These are phyloP conservation scores for Asterella californica DNA, from an alignment of 225 moss, liverwort and hornwort genomes.

Conservation along the genomic window DNA sequence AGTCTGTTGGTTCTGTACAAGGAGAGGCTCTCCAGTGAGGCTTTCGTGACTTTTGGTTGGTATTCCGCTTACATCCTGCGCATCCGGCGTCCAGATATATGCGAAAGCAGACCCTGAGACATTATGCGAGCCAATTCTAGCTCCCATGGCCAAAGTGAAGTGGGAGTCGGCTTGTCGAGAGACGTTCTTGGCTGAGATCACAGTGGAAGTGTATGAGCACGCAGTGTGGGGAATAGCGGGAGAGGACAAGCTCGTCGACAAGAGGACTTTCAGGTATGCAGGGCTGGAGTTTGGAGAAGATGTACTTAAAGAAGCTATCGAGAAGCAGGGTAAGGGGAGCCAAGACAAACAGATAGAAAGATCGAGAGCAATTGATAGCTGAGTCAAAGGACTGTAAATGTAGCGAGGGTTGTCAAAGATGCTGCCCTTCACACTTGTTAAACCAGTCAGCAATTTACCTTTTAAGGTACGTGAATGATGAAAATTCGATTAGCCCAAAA, in stretches of 20 bases:
- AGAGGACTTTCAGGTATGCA: conserved; percentile 42
- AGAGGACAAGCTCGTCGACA: conserved; percentile 45
- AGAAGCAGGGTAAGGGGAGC: conserved; percentile 15
- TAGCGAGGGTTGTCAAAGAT: no score
- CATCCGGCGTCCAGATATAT: conserved; percentile 34
- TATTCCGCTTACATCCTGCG: background rate
- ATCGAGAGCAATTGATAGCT: conserved; percentile 21
- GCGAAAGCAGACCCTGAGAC: conserved; percentile 49
- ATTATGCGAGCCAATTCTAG: conserved; percentile 58
- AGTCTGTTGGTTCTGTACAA: background rate
- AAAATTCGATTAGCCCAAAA: no score
- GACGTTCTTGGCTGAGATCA: conserved; percentile 60
- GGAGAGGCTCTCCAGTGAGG: background rate
- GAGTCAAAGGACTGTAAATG: background rate
- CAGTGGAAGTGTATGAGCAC: conserved; percentile 67
- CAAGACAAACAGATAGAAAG: conserved; percentile 23
- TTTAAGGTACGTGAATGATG: no score
- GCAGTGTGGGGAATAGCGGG: conserved; percentile 64
- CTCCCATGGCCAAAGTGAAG: conserved; percentile 60
- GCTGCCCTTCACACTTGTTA: no score
- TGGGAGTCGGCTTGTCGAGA: conserved; percentile 85
- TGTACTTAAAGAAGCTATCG: conserved; percentile 37
- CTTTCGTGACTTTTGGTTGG: background rate
- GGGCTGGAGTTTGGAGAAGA: conserved; percentile 87
- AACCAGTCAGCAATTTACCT: no score